Percentiles rank a stretch among this genome's conserved stretches.
Conservation (phyloP, 2,329 filamentous ascomycete species). For the Ambrosiella xylebori region DNA sequence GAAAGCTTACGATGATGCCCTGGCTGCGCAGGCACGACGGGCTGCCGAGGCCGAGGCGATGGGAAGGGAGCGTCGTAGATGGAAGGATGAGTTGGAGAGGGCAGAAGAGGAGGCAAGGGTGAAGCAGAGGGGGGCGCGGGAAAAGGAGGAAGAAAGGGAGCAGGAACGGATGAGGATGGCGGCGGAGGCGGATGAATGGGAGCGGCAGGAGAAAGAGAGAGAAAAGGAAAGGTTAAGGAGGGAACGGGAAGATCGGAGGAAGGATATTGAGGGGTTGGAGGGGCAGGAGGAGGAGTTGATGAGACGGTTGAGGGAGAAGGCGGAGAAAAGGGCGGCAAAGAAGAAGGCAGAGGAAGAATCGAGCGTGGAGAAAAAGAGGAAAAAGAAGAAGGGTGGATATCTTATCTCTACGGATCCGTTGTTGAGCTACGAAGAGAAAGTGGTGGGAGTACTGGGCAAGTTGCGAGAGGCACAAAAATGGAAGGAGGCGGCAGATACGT, state of each 20-base stretch:
- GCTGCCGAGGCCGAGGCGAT: slow-evolving; percentile 56
- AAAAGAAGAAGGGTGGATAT: slow-evolving; percentile 9
- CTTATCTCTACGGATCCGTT: slow-evolving; percentile 13
- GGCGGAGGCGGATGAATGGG: slow-evolving; percentile 19
- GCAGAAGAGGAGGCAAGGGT: slow-evolving; percentile 52
- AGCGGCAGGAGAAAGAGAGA: neutral
- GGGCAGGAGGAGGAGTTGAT: slow-evolving; percentile 16
- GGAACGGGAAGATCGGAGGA: slow-evolving; percentile 17
- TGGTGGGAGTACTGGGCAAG: slow-evolving; percentile 19
- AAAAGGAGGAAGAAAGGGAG: slow-evolving; percentile 22
- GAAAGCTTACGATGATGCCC: slow-evolving; percentile 59
- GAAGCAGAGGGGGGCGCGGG: slow-evolving; percentile 32
- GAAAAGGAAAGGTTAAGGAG: slow-evolving; percentile 2
- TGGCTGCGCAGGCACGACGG: slow-evolving; percentile 53
- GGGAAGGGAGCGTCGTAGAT: slow-evolving; percentile 51
- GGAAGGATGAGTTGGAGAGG: slow-evolving; percentile 75
- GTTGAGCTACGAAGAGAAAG: slow-evolving; percentile 14
- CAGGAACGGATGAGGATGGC: slow-evolving; percentile 21
- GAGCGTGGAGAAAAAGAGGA: slow-evolving; percentile 8
- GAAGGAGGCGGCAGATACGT: slow-evolving; percentile 17
- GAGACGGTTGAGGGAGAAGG: slow-evolving; percentile 12
- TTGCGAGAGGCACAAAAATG: slow-evolving; percentile 22
- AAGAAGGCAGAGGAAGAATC: slow-evolving; percentile 6
- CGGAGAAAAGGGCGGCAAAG: slow-evolving; percentile 23
- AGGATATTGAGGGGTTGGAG: slow-evolving; percentile 18